Evolutionary conservation across 2,329 filamentous ascomycete species (phyloP).

Genomic region (Monosporascus sp.): DNA sequence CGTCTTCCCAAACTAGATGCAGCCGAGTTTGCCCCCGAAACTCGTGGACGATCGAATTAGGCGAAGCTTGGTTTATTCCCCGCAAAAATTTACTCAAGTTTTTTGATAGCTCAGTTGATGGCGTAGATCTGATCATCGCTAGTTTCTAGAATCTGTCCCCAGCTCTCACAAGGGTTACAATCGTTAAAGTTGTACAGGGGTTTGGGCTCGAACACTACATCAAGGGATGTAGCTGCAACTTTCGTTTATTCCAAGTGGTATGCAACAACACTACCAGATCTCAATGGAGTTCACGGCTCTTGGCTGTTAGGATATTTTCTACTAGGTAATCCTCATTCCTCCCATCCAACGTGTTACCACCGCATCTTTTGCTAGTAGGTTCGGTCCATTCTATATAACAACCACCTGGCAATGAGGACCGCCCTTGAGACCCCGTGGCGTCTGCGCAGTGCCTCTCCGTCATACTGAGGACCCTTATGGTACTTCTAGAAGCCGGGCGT

Average conservation of each 20-base stretch:
- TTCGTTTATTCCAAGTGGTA: background rate
- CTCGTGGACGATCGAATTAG: too few relatives aligned
- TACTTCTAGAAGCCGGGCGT: too few relatives aligned
- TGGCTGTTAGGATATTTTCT: background rate
- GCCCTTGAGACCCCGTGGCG: background rate
- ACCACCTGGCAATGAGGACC: background rate
- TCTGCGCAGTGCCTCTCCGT: background rate
- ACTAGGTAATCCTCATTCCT: background rate
- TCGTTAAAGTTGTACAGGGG: too few relatives aligned
- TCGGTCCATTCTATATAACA: background rate
- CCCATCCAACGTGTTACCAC: background rate
- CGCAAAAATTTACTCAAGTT: too few relatives aligned
- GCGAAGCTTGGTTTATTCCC: too few relatives aligned
- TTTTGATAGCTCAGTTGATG: too few relatives aligned
- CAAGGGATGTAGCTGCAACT: background rate
- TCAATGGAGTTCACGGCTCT: background rate
- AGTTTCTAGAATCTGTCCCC: too few relatives aligned
- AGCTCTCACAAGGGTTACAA: too few relatives aligned
- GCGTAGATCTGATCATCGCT: too few relatives aligned
- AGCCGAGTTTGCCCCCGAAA: too few relatives aligned
- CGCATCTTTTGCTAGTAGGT: background rate
- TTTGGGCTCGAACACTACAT: too few relatives aligned
- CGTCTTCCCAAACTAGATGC: too few relatives aligned
- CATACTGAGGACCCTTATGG: background rate
- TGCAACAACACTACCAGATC: background rate